A percentile compares a stretch with the other conserved stretches of the same genome.
phyloP scores from a whole-genome alignment of 2,329 filamentous ascomycete species.

The Botrytis aclada region DNA sequence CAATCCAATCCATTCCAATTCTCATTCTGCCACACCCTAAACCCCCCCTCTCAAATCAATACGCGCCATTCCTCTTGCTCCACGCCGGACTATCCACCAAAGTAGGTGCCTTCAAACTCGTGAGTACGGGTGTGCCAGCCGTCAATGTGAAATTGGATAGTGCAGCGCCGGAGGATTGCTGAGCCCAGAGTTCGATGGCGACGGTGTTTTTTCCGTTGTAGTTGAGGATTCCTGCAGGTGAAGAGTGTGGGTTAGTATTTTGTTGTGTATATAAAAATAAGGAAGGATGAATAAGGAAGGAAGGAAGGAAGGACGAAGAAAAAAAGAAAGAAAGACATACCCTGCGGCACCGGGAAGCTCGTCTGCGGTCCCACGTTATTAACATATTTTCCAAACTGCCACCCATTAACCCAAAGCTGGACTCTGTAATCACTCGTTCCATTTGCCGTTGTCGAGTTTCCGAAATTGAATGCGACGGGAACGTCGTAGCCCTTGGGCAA shows the following conservation, averaged over 20 bases:
- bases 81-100: conserved; percentile 32
- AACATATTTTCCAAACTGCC: conserved; percentile 67
- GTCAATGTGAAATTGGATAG: conserved; percentile 32
- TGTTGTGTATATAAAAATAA: background rate
- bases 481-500: conserved; percentile 58
- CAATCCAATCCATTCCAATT: no score
- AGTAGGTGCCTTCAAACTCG: conserved; percentile 28
- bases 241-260: conserved; percentile 31
- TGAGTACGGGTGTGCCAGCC: conserved; percentile 30
- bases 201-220: conserved; percentile 69
- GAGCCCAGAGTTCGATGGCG: conserved; percentile 65
- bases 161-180: conserved; percentile 32
- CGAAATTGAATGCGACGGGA: conserved; percentile 58
- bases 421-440: conserved; percentile 50
- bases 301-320: no score
- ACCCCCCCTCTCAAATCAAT: conserved; percentile 22
- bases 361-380: conserved; percentile 75
- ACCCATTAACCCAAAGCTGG: conserved; percentile 72
- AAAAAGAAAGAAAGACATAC: conserved; percentile 38
- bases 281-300: no score
- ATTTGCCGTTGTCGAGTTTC: conserved; percentile 41
- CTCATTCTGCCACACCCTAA: background rate
- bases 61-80: conserved; percentile 32
- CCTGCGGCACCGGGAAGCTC: conserved; percentile 68
- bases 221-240: conserved; percentile 68